Evolutionary conservation across 345 rosid genomes (phyloP).

Genomic region (Salix koriyanagi): DNA sequence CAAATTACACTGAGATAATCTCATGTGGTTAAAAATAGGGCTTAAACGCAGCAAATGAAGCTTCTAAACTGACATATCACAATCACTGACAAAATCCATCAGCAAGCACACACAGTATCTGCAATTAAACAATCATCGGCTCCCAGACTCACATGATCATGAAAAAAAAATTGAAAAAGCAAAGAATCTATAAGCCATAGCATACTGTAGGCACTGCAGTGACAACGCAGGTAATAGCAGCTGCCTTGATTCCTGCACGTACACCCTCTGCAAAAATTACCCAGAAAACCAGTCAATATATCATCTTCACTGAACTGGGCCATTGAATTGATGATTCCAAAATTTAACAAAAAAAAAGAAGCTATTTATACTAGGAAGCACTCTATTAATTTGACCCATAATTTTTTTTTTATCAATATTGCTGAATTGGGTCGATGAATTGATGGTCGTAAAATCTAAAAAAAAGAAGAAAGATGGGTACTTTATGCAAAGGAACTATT

Average conservation of each 20-base stretch:
- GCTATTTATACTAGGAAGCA: too few relatives aligned
- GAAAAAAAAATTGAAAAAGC: neutral
- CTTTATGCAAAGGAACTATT: neutral
- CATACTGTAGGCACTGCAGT: slow-evolving; percentile 56
- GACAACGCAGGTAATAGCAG: slow-evolving; percentile 38
- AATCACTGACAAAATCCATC: neutral
- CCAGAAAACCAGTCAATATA: neutral
- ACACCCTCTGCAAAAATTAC: slow-evolving; percentile 46
- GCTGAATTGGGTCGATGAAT: neutral
- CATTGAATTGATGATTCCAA: neutral
- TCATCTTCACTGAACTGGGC: neutral
- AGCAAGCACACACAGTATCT: neutral
- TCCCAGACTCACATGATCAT: neutral
- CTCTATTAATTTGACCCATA: too few relatives aligned
- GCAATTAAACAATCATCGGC: neutral
- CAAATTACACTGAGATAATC: too few relatives aligned
- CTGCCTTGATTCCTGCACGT: slow-evolving; percentile 60
- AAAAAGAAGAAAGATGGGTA: neutral
- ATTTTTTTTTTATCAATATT: neutral
- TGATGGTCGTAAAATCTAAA: neutral
- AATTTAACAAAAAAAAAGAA: neutral
- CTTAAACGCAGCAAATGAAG: neutral
- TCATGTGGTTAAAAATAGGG: too few relatives aligned
- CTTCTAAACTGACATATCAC: neutral
- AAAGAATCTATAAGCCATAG: neutral